Conservation (phyloP, 345 rosid genomes). For the Pistacia vera region DNA sequence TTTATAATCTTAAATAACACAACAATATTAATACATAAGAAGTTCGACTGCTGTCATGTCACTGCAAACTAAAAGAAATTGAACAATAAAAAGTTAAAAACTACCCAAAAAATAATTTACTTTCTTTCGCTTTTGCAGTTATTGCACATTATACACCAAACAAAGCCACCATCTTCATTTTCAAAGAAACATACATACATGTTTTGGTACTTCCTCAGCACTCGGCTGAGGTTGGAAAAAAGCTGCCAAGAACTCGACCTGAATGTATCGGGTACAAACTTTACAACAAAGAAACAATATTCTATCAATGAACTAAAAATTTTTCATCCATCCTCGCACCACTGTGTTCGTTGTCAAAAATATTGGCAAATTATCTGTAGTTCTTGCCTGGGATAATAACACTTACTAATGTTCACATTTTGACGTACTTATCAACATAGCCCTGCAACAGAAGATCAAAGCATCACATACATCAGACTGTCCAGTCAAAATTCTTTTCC, state of each 20-base stretch:
- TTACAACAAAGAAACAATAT: constrained; percentile 10
- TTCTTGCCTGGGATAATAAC: neutral
- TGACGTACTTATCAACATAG: constrained; percentile 81
- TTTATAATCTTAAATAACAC: too few species aligned
- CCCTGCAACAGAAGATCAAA: constrained; percentile 53
- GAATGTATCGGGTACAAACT: neutral
- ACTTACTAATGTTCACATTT: constrained; percentile 42
- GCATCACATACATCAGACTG: neutral
- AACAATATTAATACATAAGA: too few species aligned
- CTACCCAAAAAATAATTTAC: too few species aligned
- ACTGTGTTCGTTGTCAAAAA: neutral
- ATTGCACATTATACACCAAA: constrained; percentile 10
- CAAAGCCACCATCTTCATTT: neutral
- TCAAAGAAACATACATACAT: constrained; percentile 21
- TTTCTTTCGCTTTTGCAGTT: too few species aligned
- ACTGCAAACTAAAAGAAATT: neutral
- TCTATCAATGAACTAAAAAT: constrained; percentile 8
- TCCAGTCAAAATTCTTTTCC: neutral
- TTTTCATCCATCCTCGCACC: neutral
- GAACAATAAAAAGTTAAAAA: neutral
- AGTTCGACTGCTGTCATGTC: too few species aligned
- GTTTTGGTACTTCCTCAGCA: constrained; percentile 22
- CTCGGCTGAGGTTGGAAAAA: constrained; percentile 11
- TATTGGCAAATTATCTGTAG: too few species aligned
- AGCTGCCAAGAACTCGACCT: neutral